Evolutionary conservation across 306 rosid species (phyloP), one percentile per base, ranked within the genome.

Genomic region (Fagus sylvatica): DNA sequence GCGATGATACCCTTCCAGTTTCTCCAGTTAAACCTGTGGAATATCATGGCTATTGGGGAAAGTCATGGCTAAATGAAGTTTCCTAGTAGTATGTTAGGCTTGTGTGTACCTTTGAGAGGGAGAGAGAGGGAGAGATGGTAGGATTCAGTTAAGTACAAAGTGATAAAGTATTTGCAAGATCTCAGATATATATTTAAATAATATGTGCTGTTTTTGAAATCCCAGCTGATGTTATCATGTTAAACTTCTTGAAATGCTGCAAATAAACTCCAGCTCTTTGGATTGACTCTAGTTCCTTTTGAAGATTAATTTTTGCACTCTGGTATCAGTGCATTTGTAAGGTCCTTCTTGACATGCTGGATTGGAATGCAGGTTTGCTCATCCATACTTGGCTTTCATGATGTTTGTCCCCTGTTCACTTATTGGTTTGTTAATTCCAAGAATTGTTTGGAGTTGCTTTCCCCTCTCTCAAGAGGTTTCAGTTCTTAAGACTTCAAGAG

Each of bases 341-440:
- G 39, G 4, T 65, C 83, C 74, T 55, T 46, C 68, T 84, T 74
- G 78, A 85, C 79, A 43, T 78, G 57, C 72, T 76, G 72, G 76
- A 75, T 65, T 74, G 70, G 60, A 82, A 82, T 78, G 82, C 88
- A 96, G 99, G 99, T 96, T 93, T 80, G 89, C 96, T 74, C 93
- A 79, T 84, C 99, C 99, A 34, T 87, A 80, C 78, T 84, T 96
- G 96, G 99, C 99, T 85, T 93, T 87, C 82, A 17, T 85, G 87
- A 96, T 96, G 99, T 96, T 91, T 83, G 30, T 91, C 74, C 99
- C 99, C 53, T 75, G 89, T 74, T 85, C 97, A 61, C 91, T 96
- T 64, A 72, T 89, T 76, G 99, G 99, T 85, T 77, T 93, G 76
- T 74, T 93, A 81, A 88, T 88, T 81, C 99, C 98, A 51, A 90